Percentiles rank a stretch among this genome's conserved stretches.
Conservation (phyloP, 345 rosid species). For the Eucalyptus camaldulensis region DNA sequence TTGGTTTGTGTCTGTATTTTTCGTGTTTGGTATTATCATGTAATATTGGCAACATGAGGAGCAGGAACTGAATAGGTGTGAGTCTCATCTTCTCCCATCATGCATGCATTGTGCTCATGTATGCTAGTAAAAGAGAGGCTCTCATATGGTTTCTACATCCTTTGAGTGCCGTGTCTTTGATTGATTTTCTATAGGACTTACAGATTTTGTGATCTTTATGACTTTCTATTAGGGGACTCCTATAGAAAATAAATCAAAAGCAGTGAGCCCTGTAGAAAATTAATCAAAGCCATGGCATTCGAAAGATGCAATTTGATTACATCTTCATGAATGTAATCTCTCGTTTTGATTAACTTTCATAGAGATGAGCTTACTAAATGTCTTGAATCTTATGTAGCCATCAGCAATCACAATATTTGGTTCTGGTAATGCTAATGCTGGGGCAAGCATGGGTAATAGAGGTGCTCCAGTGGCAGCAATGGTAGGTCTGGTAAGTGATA, state of each 20-base stretch:
- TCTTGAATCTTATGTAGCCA: too few species aligned
- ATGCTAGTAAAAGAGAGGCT: background rate
- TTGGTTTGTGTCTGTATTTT: background rate
- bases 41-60: background rate
- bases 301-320: background rate
- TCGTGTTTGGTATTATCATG: background rate
- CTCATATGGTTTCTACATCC: background rate
- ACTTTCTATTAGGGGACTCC: slow-evolving; percentile 12
- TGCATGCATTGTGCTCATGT: background rate
- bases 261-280: background rate
- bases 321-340: too few species aligned
- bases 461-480: too few species aligned
- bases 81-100: fast-evolving
- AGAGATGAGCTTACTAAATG: too few species aligned
- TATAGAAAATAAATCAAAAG: background rate
- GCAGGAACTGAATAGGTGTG: background rate
- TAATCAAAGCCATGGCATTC: background rate
- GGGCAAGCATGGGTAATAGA: fast-evolving
- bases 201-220: background rate
- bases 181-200: background rate
- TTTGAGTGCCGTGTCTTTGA: background rate
- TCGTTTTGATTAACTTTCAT: too few species aligned
- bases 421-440: fast-evolving
- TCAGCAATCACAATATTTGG: too few species aligned
- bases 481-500: fast-evolving